These are phyloP conservation scores for Elaeis guineensis DNA, from an alignment of 176 grass and related monocot genomes.

Conservation along the genomic window DNA sequence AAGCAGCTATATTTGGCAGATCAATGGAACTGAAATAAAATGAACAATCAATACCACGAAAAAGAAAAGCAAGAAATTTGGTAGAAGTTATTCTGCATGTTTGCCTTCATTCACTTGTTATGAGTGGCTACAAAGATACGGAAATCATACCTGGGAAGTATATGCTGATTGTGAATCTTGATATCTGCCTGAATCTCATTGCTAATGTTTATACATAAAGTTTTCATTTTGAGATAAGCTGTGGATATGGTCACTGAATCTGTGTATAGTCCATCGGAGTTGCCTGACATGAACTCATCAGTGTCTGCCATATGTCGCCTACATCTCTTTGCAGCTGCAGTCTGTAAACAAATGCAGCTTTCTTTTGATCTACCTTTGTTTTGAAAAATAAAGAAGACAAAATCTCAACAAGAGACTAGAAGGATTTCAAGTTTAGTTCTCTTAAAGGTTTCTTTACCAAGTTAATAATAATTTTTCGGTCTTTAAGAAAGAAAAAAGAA, in stretches of 20 bases:
- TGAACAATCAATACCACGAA: not conserved
- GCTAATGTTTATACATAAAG: constrained; percentile 70
- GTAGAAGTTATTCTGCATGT: too few relatives aligned
- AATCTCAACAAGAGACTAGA: too few relatives aligned
- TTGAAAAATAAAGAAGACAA: too few relatives aligned
- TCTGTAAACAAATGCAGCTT: constrained; percentile 30
- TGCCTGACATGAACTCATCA: constrained; percentile 83
- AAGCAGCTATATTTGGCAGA: constrained; percentile 90
- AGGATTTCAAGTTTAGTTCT: too few relatives aligned
- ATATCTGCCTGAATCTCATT: constrained; percentile 93
- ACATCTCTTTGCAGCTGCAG: constrained; percentile 69
- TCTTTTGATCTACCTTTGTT: too few relatives aligned
- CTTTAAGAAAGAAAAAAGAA: too few relatives aligned
- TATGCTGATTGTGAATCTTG: constrained; percentile 87
- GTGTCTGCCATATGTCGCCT: constrained; percentile 94
- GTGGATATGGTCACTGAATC: constrained; percentile 71
- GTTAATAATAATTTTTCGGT: too few relatives aligned
- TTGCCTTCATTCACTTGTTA: too few relatives aligned
- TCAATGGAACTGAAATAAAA: constrained; percentile 69
- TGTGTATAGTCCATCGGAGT: constrained; percentile 62
- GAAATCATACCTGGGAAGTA: constrained; percentile 72
- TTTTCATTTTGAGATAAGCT: constrained; percentile 96
- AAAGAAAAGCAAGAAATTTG: too few relatives aligned
- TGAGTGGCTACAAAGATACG: not conserved
- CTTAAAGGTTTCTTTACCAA: too few relatives aligned